Conservation (phyloP, 2,329 filamentous ascomycete species). For the Fusarium tricinctum region DNA sequence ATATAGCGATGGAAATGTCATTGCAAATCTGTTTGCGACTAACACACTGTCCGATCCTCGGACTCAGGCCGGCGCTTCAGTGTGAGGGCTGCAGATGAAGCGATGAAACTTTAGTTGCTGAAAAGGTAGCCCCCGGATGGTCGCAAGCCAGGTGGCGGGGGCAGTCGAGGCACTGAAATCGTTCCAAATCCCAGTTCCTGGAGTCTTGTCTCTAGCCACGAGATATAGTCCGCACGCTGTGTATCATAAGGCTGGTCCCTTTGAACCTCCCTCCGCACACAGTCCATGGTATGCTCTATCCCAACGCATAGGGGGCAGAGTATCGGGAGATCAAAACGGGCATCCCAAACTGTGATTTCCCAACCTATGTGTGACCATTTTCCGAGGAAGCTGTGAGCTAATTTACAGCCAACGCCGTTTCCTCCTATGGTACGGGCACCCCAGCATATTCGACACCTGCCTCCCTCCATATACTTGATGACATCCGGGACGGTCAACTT, state of each 20-base stretch:
- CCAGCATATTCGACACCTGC: fast-evolving
- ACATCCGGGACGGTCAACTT: slow-evolving; percentile 8
- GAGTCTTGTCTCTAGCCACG: not conserved
- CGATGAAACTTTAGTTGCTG: too few species aligned
- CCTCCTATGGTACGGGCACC: not conserved
- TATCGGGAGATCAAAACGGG: not conserved
- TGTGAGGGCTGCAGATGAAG: too few species aligned
- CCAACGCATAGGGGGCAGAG: slow-evolving; percentile 25
- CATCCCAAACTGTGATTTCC: not conserved
- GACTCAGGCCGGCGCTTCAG: too few species aligned
- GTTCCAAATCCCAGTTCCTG: not conserved
- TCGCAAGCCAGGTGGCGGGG: too few species aligned
- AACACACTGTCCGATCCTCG: too few species aligned
- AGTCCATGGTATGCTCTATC: fast-evolving
- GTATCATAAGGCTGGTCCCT: not conserved
- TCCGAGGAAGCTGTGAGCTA: not conserved
- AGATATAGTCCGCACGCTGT: not conserved
- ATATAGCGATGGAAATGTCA: too few species aligned
- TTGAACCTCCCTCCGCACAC: not conserved
- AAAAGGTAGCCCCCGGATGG: too few species aligned
- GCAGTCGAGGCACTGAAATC: not conserved
- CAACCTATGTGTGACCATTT: too few species aligned
- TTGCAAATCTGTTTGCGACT: too few species aligned
- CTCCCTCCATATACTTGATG: not conserved
- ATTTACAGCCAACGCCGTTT: not conserved